Percentiles rank a stretch among this genome's conserved stretches.
Evolutionary conservation across 176 grass and related monocot genomes (phyloP).

Genomic region (Triticum dicoccoides): DNA sequence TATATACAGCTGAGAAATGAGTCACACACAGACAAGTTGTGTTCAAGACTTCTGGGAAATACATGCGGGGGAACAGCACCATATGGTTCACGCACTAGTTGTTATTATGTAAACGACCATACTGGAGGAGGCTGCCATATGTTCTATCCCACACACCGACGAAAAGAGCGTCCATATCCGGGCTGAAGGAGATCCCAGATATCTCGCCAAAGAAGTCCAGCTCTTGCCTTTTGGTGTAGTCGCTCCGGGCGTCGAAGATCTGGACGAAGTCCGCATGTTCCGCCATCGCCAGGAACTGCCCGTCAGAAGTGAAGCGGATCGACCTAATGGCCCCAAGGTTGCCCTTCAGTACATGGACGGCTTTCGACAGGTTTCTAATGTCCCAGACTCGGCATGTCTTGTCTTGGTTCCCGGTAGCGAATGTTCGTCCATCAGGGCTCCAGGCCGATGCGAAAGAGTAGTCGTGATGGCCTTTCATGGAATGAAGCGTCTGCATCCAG

Average conservation of each 20-base stretch:
- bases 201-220: constrained; percentile 95
- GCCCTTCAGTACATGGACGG: constrained; percentile 57
- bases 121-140: constrained; percentile 75
- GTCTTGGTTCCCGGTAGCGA: constrained; percentile 96
- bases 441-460: constrained; percentile 88
- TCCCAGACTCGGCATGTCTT: constrained; percentile 91
- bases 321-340: constrained; percentile 83
- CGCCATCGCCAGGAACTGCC: constrained; percentile 82
- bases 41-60: not conserved
- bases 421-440: constrained; percentile 71
- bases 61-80: not conserved
- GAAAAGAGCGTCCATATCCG: constrained; percentile 65
- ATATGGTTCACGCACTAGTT: not conserved
- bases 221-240: constrained; percentile 70
- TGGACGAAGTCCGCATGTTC: constrained; percentile 88
- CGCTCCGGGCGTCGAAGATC: constrained; percentile 53
- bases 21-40: not conserved
- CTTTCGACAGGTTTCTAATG: constrained; percentile 60
- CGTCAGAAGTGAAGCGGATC: constrained; percentile 72
- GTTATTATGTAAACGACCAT: constrained; percentile 34
- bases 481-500: constrained; percentile 52
- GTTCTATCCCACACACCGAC: constrained; percentile 73
- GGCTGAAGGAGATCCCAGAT: constrained; percentile 73
- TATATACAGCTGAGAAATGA: not conserved
- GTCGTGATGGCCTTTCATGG: constrained; percentile 64